Percentiles rank a stretch among this genome's conserved stretches.
Evolutionary conservation across 2,329 filamentous ascomycete species (phyloP).

Genomic region (Ophiostoma ulmi): DNA sequence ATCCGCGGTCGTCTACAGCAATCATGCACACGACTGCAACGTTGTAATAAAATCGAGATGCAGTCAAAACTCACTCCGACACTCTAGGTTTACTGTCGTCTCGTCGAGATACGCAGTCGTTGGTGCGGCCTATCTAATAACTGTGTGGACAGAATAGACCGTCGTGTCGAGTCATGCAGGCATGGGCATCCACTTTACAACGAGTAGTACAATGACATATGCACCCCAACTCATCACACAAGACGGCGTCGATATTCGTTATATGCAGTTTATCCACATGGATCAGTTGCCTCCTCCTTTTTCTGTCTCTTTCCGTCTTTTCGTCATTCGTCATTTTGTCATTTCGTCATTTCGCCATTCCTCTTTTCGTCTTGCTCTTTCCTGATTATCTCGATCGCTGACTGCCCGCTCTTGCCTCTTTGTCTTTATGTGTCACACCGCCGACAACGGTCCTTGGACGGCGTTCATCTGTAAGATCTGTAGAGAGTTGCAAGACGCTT

Average conservation of each 20-base stretch:
- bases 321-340: too few relatives aligned
- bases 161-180: not conserved
- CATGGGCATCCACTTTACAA: too few relatives aligned
- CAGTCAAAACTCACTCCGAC: not conserved
- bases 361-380: not conserved
- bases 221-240: not conserved
- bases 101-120: not conserved
- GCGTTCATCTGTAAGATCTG: not conserved
- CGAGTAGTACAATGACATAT: not conserved
- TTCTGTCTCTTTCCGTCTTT: not conserved
- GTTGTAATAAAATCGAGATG: not conserved
- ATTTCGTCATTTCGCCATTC: too few relatives aligned
- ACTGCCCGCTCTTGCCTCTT: not conserved
- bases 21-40: not conserved
- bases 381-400: too few relatives aligned
- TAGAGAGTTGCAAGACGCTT: not conserved
- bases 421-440: constrained; percentile 1
- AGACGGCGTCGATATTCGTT: not conserved
- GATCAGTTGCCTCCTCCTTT: not conserved
- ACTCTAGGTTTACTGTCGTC: too few relatives aligned
- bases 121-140: not conserved
- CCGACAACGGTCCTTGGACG: not conserved
- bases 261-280: not conserved
- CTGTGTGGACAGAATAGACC: not conserved
- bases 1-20: not conserved